Conservation (phyloP, 1,284 basidiomycete genomes). For the Heterobasidion irregulare region DNA sequence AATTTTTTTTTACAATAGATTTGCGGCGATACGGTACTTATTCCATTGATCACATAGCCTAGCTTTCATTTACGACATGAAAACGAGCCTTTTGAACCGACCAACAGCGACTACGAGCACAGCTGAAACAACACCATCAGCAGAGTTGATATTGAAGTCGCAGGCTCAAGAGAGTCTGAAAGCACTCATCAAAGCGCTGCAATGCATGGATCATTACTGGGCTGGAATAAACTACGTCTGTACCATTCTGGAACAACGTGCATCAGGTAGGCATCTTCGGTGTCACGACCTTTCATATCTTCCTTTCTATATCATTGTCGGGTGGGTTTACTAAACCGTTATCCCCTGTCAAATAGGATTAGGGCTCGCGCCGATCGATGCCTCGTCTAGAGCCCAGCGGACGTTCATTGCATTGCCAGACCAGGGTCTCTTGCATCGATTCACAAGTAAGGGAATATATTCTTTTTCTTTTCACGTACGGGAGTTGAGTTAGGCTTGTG, state of each 20-base stretch:
- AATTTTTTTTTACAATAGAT: background rate
- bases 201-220: slow-evolving; percentile 29
- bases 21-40: too few species aligned
- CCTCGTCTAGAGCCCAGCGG: slow-evolving; percentile 14
- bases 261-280: background rate
- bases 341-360: too few species aligned
- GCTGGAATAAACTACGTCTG: slow-evolving; percentile 25
- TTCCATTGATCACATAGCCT: slow-evolving; percentile 15
- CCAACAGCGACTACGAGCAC: background rate
- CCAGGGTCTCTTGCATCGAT: slow-evolving; percentile 25
- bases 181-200: slow-evolving; percentile 22
- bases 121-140: background rate
- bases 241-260: slow-evolving; percentile 17
- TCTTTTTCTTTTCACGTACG: background rate
- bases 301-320: background rate
- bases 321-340: too few species aligned
- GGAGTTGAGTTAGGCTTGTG: background rate
- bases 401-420: slow-evolving; percentile 32
- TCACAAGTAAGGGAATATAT: slow-evolving; percentile 15
- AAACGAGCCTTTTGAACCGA: slow-evolving; percentile 13
- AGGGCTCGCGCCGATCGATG: background rate
- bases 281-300: background rate
- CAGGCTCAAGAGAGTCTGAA: slow-evolving; percentile 21
- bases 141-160: background rate
- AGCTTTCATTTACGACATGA: slow-evolving; percentile 29